Evolutionary conservation across 441 rosid genomes (phyloP), one percentile per base, ranked within the genome.

Genomic region (Lagerstroemia fauriei): DNA sequence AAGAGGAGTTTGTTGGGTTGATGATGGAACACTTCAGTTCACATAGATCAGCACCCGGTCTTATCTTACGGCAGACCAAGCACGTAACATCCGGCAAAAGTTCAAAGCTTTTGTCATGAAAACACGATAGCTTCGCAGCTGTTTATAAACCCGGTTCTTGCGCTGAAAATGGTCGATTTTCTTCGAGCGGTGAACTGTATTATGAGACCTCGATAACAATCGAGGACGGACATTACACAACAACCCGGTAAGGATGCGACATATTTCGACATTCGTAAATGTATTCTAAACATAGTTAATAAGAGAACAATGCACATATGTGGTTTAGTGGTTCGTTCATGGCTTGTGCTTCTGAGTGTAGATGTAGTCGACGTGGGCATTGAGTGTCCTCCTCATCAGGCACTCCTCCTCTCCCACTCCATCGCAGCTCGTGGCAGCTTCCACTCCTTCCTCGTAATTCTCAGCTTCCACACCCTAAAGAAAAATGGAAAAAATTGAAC

Each of bases 381-480:
- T 71, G 63, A 78, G 81, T 46, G 81, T 78, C 81, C 81, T 78
- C 81, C 81, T 78, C 74, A 71, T 78, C 61, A 78, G 27, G 74
- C 81, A 78, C 59, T 78, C 81, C 61, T 78, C 80, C 25, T 77
- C 80, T 31, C 80, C 80, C 27, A 63, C 72, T 29, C 80, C 73
- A 27, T 78, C 81, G 50, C 81, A 78, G 73, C 59, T 66, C 47
- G 20, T 74, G 14, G 71, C 12, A 20, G 41, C 44, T 78, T 65
- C 81, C 69, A 46, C 20, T 38, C 44, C 81, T 71, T 78, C 81
- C 50, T 9, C 81, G 41, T 78, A 53, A 16, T 63, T 71, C 18
- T 50, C 47, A 13, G 46, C 73, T 32, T 16, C 73, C 73, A 69
- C 7, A 4, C 44, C 73, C 73, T 69, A 31, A 4, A 68, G 16